A percentile compares a stretch with the other conserved stretches of the same genome.
Conservation (phyloP, 768 basidiomycete species). For the Polyporus arcularius region DNA sequence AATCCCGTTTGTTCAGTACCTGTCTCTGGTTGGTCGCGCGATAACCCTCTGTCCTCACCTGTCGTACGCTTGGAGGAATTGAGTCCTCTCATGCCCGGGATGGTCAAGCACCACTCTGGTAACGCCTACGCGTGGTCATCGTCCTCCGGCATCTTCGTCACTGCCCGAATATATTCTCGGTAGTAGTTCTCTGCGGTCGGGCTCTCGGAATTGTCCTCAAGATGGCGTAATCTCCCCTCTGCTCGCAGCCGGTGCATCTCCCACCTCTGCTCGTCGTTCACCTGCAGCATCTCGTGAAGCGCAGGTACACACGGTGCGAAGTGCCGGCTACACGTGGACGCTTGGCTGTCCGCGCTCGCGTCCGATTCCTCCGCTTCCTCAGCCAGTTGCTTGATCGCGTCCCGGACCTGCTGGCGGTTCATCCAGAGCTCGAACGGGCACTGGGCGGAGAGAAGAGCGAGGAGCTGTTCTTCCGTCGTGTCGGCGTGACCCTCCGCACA, state of each 20-base stretch:
- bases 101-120: no score
- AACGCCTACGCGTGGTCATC: no score
- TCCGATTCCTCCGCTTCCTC: neutral
- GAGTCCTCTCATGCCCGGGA: no score
- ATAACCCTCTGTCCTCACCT: neutral
- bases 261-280: slow-evolving; percentile 2
- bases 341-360: neutral
- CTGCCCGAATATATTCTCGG: neutral
- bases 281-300: neutral
- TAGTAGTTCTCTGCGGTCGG: neutral
- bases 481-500: neutral
- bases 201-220: neutral
- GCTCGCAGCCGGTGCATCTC: neutral
- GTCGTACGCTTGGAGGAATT: no score
- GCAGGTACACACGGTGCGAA: slow-evolving; percentile 2
- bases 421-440: neutral
- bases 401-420: slow-evolving; percentile 1
- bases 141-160: neutral
- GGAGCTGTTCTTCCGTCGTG: neutral
- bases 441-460: neutral
- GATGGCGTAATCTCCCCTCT: neutral
- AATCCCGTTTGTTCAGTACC: neutral
- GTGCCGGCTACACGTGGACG: neutral
- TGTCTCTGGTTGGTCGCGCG: neutral
- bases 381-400: neutral